Evolutionary conservation across 2,329 filamentous ascomycete species (phyloP).

Genomic region (Trichoderma sp.): DNA sequence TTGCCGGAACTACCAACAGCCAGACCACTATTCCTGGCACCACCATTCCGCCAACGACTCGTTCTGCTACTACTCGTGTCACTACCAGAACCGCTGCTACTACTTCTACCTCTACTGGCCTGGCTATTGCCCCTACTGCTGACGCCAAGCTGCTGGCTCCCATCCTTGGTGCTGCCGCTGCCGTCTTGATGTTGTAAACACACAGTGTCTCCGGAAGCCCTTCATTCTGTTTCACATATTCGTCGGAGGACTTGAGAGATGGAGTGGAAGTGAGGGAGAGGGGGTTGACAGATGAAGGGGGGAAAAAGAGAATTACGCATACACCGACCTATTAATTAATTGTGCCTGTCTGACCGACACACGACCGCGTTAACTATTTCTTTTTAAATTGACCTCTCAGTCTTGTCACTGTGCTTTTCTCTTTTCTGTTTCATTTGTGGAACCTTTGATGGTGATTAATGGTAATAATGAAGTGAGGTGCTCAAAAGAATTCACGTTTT

Average conservation of each 20-base stretch:
- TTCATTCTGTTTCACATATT: not conserved
- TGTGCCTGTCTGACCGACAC: not conserved
- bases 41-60: not conserved
- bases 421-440: not conserved
- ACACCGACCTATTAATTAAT: slow-evolving; percentile 5
- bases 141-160: slow-evolving; percentile 17
- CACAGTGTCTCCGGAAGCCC: not conserved
- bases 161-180: slow-evolving; percentile 14
- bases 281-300: not conserved
- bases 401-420: not conserved
- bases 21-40: not conserved
- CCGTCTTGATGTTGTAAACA: slow-evolving; percentile 14
- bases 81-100: not conserved
- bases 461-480: not conserved
- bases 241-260: not conserved
- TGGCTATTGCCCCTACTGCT: slow-evolving; percentile 2
- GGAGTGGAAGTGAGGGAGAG: not conserved
- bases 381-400: not conserved
- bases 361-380: slow-evolving; percentile 1
- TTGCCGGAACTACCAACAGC: slow-evolving; percentile 14
- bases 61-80: not conserved
- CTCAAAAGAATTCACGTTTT: not conserved
- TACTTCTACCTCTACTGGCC: not conserved
- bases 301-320: not conserved
- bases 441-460: not conserved